Percentiles rank a stretch among this genome's conserved stretches.
Evolutionary conservation across 78 protist genomes (phyloP).

Genomic region (Anaeramoeba flamelloides): DNA sequence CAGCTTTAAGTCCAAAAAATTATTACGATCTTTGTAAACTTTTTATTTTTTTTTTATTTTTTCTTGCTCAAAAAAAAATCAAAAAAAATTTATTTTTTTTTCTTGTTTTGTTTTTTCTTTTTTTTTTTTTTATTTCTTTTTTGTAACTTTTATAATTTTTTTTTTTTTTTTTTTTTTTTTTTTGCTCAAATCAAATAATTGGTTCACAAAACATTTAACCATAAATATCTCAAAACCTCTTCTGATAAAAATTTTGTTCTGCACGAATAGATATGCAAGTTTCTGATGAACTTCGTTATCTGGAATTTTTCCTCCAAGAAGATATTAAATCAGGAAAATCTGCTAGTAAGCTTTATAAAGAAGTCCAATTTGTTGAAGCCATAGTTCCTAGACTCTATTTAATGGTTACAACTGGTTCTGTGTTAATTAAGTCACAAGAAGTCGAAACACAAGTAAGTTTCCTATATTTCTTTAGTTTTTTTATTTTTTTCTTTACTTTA

Average conservation of each 20-base stretch:
- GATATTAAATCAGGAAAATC: slow-evolving; percentile 41
- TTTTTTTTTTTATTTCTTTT: too few relatives aligned
- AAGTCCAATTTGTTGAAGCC: slow-evolving; percentile 87
- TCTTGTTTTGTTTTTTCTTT: too few relatives aligned
- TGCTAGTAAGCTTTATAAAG: slow-evolving; percentile 68
- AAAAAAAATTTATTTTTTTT: too few relatives aligned
- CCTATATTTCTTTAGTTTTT: too few relatives aligned
- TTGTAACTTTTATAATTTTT: neutral
- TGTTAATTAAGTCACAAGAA: slow-evolving; percentile 59
- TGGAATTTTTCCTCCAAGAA: slow-evolving; percentile 59
- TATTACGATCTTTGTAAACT: slow-evolving; percentile 74
- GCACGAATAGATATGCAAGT: slow-evolving; percentile 60
- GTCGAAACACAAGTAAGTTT: slow-evolving; percentile 65
- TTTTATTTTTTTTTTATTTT: too few relatives aligned
- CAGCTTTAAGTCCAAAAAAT: slow-evolving; percentile 61
- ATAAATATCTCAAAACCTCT: too few relatives aligned
- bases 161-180: neutral
- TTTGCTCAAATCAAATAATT: too few relatives aligned
- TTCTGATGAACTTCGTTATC: slow-evolving; percentile 51
- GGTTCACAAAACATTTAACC: too few relatives aligned
- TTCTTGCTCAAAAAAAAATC: too few relatives aligned
- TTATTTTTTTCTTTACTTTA: too few relatives aligned
- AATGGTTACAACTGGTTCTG: slow-evolving; percentile 47
- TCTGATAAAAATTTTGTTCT: too few relatives aligned
- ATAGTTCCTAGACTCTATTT: slow-evolving; percentile 78